These are phyloP conservation scores for Chytriomyces sp. DNA, from an alignment of 192 early-diverging fungal species.

Conservation along the genomic window DNA sequence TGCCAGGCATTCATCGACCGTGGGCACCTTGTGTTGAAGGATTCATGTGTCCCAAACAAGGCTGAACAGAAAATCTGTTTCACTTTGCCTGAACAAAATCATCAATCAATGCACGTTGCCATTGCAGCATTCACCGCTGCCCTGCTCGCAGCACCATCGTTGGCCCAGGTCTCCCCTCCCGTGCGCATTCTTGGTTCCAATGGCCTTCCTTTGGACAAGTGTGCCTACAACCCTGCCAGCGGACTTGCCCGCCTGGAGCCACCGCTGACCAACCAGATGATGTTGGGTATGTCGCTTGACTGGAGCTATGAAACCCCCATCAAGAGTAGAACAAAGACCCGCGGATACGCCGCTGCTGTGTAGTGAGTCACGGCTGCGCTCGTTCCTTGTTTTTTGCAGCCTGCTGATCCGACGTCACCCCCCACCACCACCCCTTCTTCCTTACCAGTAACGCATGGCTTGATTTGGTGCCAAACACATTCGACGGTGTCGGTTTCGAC, in stretches of 20 bases:
- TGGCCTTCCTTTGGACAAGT: not conserved
- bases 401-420: not conserved
- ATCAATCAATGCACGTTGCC: too few relatives aligned
- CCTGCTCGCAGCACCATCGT: not conserved
- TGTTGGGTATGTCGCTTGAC: constrained; percentile 33
- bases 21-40: too few relatives aligned
- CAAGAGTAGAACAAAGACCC: constrained; percentile 12
- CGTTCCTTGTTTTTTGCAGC: not conserved
- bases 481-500: constrained; percentile 23
- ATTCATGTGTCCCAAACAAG: too few relatives aligned
- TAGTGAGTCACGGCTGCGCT: constrained; percentile 6
- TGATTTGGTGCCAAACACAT: constrained; percentile 16
- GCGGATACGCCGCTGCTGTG: constrained; percentile 28
- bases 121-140: not conserved
- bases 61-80: too few relatives aligned
- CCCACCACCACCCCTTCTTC: not conserved
- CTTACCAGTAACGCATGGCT: constrained; percentile 41
- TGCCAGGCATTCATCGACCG: too few relatives aligned
- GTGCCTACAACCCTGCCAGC: constrained; percentile 5
- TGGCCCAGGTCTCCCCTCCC: not conserved
- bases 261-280: constrained; percentile 1
- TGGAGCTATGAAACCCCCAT: constrained; percentile 26
- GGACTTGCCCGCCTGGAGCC: constrained; percentile 21
- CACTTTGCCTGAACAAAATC: too few relatives aligned
- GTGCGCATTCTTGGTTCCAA: constrained; percentile 14